Evolutionary conservation across 2,329 filamentous ascomycete genomes (phyloP).

Genomic region (Penicillium sp.): DNA sequence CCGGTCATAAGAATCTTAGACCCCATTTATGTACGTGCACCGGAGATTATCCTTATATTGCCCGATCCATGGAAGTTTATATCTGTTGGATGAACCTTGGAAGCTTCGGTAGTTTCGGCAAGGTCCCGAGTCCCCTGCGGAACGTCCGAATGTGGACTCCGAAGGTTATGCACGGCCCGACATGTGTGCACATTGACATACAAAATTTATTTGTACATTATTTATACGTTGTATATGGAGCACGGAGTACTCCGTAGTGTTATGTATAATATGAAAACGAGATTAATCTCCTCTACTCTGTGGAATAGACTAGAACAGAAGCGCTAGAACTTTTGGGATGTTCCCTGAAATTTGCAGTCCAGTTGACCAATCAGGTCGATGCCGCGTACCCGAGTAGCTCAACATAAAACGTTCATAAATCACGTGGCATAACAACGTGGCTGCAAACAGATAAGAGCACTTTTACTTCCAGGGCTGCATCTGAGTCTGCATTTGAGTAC

Average conservation of each 20-base stretch:
- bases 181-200: neutral
- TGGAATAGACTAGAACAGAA: neutral
- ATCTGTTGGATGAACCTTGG: no score
- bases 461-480: neutral
- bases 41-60: neutral
- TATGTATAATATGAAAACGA: neutral
- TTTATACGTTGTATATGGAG: neutral
- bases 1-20: neutral
- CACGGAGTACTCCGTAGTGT: no score
- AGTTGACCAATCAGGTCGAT: slow-evolving; percentile 12
- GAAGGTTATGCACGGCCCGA: neutral
- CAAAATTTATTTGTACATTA: neutral
- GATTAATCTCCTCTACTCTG: neutral
- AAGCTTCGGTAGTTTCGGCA: slow-evolving; percentile 3
- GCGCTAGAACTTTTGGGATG: neutral
- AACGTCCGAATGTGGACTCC: neutral
- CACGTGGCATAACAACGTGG: slow-evolving; percentile 12
- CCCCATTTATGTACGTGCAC: neutral
- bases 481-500: neutral
- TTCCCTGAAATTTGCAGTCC: neutral
- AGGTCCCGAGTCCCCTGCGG: neutral
- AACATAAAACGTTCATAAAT: slow-evolving; percentile 9
- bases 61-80: neutral
- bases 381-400: slow-evolving; percentile 21
- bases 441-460: neutral